phyloP scores from a whole-genome alignment of 352 stramenopile genomes.

The Pythium grandisporangium region DNA sequence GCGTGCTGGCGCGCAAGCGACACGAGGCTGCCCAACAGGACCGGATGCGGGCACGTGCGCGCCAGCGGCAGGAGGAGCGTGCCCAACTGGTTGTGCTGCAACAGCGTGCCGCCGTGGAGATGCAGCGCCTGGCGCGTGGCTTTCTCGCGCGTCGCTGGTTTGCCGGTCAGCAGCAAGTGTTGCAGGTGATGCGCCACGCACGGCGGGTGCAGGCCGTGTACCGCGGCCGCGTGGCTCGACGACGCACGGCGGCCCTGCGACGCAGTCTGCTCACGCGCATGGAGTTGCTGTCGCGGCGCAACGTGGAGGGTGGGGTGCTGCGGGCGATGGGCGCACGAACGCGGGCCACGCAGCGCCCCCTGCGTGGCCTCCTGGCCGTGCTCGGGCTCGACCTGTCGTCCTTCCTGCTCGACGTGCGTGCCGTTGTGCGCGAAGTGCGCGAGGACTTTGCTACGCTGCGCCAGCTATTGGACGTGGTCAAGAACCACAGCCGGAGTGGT shows the following conservation, averaged over 20 bases:
- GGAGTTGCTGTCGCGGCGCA: conserved; percentile 51
- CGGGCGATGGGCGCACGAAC: conserved; percentile 45
- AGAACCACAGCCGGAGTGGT: background rate
- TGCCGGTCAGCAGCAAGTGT: conserved; percentile 36
- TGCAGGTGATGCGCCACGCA: conserved; percentile 37
- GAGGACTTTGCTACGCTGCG: conserved; percentile 62
- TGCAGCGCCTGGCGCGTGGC: conserved; percentile 61
- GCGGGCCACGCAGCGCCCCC: conserved; percentile 41
- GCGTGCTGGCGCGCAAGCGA: conserved; percentile 52
- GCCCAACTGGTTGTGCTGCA: conserved; percentile 27
- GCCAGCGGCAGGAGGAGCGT: conserved; percentile 36
- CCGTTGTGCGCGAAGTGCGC: conserved; percentile 49
- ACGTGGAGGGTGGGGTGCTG: conserved; percentile 53
- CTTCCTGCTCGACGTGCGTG: conserved; percentile 60
- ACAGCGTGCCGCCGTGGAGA: conserved; percentile 46
- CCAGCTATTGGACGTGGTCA: conserved; percentile 52
- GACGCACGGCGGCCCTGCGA: conserved; percentile 49
- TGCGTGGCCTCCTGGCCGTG: conserved; percentile 61
- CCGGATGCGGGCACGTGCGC: conserved; percentile 37
- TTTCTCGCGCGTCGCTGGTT: conserved; percentile 47
- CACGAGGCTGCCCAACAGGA: conserved; percentile 64
- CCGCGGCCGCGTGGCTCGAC: conserved; percentile 52
- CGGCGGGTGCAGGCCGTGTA: conserved; percentile 59
- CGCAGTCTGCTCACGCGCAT: conserved; percentile 71
- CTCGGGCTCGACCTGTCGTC: conserved; percentile 70